Conservation (phyloP, 2,329 filamentous ascomycete genomes). For the Curvularia sp. region DNA sequence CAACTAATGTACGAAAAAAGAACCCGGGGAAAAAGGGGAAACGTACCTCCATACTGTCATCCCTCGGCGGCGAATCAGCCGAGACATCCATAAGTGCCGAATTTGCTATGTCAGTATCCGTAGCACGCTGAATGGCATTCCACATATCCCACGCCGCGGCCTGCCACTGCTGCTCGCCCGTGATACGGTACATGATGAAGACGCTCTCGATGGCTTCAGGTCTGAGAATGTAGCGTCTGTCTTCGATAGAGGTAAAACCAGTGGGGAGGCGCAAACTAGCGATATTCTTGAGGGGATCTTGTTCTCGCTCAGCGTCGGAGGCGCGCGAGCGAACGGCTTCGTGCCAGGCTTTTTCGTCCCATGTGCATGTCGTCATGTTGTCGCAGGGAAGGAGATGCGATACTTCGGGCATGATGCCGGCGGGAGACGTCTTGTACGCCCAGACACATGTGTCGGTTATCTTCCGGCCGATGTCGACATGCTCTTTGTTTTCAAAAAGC, state of each 20-base stretch:
- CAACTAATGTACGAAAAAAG: background rate
- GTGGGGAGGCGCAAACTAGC: slow-evolving; percentile 51
- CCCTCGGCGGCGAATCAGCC: slow-evolving; percentile 45
- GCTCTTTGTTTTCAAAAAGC: slow-evolving; percentile 61
- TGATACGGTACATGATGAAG: slow-evolving; percentile 66
- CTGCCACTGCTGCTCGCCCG: slow-evolving; percentile 58
- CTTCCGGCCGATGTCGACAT: slow-evolving; percentile 63
- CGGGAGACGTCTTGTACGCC: slow-evolving; percentile 63
- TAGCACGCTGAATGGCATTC: slow-evolving; percentile 52
- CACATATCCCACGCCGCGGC: slow-evolving; percentile 61
- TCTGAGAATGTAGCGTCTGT: slow-evolving; percentile 57
- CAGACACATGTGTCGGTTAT: slow-evolving; percentile 68
- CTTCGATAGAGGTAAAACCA: slow-evolving; percentile 54
- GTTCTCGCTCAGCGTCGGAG: slow-evolving; percentile 28
- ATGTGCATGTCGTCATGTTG: slow-evolving; percentile 54
- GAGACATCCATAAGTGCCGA: slow-evolving; percentile 55
- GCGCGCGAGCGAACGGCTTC: slow-evolving; percentile 45
- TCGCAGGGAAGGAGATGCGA: slow-evolving; percentile 62
- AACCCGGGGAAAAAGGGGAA: slow-evolving; percentile 3
- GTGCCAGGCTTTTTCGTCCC: slow-evolving; percentile 62
- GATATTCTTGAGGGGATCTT: slow-evolving; percentile 46
- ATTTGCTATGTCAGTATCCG: slow-evolving; percentile 55
- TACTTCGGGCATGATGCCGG: slow-evolving; percentile 68
- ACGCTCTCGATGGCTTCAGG: slow-evolving; percentile 68
- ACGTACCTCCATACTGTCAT: slow-evolving; percentile 56